Conservation (phyloP, 768 basidiomycete species). For the Psilocybe cubensis region DNA sequence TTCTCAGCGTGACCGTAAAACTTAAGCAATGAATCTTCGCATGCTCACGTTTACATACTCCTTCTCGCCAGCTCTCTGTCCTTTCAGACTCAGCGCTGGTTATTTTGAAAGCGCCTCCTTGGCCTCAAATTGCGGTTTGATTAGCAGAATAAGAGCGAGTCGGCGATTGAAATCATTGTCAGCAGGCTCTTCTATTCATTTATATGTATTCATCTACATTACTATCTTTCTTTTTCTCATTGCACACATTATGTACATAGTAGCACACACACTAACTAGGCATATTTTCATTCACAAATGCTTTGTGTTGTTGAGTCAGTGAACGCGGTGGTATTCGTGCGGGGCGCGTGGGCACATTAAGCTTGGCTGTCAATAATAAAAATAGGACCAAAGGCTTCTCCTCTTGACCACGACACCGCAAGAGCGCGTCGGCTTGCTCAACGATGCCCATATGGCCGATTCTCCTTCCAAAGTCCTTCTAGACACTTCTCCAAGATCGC, state of each 20-base stretch:
- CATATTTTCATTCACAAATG: no score
- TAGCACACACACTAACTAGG: no score
- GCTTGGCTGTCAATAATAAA: no score
- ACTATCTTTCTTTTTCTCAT: not conserved
- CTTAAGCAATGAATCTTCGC: not conserved
- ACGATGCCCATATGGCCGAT: slow-evolving; percentile 19
- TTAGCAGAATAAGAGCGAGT: no score
- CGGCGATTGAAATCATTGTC: not conserved
- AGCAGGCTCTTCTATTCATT: not conserved
- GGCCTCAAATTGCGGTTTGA: not conserved
- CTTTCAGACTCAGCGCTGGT: not conserved
- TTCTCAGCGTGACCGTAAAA: not conserved
- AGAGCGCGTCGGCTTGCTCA: not conserved
- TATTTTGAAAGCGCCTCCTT: not conserved
- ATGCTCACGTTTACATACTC: not conserved
- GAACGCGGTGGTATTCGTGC: no score
- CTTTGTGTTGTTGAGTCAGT: no score
- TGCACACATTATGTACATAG: no score
- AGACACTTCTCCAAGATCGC: slow-evolving; percentile 25
- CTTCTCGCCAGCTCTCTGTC: not conserved
- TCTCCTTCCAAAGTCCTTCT: slow-evolving; percentile 20
- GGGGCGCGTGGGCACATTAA: no score
- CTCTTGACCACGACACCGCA: not conserved
- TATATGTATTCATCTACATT: not conserved
- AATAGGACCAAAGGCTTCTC: not conserved